Percentiles rank a stretch among this genome's conserved stretches.
These are phyloP conservation scores for Aspergillus diversus DNA, from an alignment of 495 filamentous ascomycete genomes.

Conservation along the genomic window DNA sequence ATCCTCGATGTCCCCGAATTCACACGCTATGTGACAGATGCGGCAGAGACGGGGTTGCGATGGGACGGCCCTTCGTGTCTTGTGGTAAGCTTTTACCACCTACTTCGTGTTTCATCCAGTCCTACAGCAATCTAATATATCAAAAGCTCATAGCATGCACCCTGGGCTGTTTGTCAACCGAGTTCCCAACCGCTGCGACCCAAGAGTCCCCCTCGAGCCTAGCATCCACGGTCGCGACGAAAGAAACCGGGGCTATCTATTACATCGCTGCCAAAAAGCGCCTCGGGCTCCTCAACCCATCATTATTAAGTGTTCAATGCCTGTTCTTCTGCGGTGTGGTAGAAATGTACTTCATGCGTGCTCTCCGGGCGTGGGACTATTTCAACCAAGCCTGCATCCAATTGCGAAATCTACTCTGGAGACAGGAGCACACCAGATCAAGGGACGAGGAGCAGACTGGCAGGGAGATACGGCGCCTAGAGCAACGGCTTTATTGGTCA, in stretches of 20 bases:
- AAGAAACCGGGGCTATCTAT: not conserved
- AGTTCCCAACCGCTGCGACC: not conserved
- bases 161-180: not conserved
- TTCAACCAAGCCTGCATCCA: constrained; percentile 2
- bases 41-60: not conserved
- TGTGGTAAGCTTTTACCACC: not conserved
- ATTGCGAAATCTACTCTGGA: not conserved
- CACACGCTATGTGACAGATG: not conserved
- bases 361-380: not conserved
- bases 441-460: not conserved
- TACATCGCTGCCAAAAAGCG: constrained; percentile 1
- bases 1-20: not conserved
- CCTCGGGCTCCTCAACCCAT: not conserved
- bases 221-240: not conserved
- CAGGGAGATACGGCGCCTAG: not conserved
- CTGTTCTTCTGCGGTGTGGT: not conserved
- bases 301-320: not conserved
- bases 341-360: constrained; percentile 4
- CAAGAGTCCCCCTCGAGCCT: not conserved
- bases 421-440: not conserved
- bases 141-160: not conserved
- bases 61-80: constrained; percentile 5
- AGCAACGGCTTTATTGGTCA: not conserved
- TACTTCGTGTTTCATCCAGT: too few species aligned
- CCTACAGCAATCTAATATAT: too few species aligned